Evolutionary conservation across 2,329 filamentous ascomycete species (phyloP).

Genomic region (Aureobasidium namibiae): DNA sequence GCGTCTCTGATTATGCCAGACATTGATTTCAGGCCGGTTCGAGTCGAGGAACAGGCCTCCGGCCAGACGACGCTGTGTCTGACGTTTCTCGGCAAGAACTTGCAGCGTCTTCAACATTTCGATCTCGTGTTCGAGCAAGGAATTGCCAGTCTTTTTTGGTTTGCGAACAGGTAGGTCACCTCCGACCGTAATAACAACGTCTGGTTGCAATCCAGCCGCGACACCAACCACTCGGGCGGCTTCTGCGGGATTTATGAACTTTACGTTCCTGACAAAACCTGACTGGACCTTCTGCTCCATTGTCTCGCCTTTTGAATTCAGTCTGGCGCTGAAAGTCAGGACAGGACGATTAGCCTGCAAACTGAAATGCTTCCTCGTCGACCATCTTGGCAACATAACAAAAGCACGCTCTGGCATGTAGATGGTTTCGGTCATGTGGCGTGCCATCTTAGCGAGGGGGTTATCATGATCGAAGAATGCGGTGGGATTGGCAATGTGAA

Average conservation of each 20-base stretch:
- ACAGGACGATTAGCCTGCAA: constrained; percentile 46
- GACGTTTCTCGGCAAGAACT: constrained; percentile 27
- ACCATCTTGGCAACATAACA: constrained; percentile 47
- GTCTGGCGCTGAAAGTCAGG: constrained; percentile 52
- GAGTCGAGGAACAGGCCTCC: constrained; percentile 32
- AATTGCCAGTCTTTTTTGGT: constrained; percentile 18
- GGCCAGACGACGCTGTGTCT: constrained; percentile 25
- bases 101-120: constrained; percentile 19
- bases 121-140: constrained; percentile 15
- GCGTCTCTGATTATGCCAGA: constrained; percentile 27
- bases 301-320: constrained; percentile 44
- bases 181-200: constrained; percentile 26
- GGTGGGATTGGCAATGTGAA: constrained; percentile 72
- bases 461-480: constrained; percentile 57
- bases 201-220: constrained; percentile 13
- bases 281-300: constrained; percentile 47
- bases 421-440: constrained; percentile 47
- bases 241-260: constrained; percentile 42
- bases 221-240: constrained; percentile 16
- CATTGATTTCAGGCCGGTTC: constrained; percentile 23
- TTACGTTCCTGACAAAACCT: constrained; percentile 47
- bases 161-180: constrained; percentile 22
- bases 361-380: constrained; percentile 46
- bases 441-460: constrained; percentile 51
- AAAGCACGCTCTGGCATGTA: constrained; percentile 51